Conservation (phyloP, 805 yeast species). For the Starmerella sirachaensis region DNA sequence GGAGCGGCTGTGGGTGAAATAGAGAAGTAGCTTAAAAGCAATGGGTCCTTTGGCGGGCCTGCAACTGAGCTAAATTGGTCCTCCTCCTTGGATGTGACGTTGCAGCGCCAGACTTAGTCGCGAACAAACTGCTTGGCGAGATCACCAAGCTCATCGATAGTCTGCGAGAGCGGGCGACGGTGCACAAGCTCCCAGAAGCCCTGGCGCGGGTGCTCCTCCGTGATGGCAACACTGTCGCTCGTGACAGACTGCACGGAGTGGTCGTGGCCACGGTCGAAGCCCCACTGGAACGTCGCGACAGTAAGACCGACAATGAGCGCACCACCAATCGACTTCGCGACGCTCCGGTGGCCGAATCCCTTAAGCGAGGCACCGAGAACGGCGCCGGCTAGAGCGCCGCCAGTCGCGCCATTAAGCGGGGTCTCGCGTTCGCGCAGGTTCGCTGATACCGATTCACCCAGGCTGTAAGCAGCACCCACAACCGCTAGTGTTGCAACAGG, state of each 20-base stretch:
- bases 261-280: conserved; percentile 25
- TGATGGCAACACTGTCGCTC: conserved; percentile 30
- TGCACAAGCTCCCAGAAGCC: conserved; percentile 71
- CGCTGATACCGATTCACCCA: conserved; percentile 36
- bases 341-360: conserved; percentile 21
- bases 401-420: conserved; percentile 44
- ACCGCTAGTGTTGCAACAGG: conserved; percentile 31
- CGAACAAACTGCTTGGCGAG: conserved; percentile 24
- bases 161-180: conserved; percentile 73
- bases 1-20: too few species aligned
- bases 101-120: conserved; percentile 13
- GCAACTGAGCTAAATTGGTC: too few species aligned
- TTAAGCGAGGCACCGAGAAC: conserved; percentile 30
- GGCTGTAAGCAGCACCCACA: conserved; percentile 38
- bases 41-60: too few species aligned
- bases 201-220: conserved; percentile 32
- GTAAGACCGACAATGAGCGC: conserved; percentile 35
- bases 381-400: conserved; percentile 39
- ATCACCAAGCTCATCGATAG: conserved; percentile 60
- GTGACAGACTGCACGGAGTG: conserved; percentile 22
- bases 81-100: too few species aligned
- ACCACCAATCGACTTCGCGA: conserved; percentile 37
- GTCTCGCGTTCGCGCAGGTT: conserved; percentile 54
- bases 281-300: conserved; percentile 34
- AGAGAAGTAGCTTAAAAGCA: too few species aligned